These are phyloP conservation scores for Xylona heveae DNA, from an alignment of 495 filamentous ascomycete genomes.

Conservation along the genomic window DNA sequence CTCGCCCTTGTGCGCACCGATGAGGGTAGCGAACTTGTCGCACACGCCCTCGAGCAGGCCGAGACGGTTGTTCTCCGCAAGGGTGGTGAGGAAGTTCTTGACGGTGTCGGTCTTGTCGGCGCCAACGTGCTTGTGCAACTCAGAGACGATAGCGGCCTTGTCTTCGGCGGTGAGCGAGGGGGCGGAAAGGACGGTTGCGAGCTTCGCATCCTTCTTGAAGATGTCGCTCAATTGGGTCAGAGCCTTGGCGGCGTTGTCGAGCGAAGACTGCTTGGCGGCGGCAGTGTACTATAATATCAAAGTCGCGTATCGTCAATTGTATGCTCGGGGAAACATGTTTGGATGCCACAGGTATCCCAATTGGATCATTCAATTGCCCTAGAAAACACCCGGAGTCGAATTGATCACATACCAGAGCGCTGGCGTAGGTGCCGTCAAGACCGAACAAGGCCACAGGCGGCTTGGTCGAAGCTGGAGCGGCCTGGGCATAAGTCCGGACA, in stretches of 20 bases:
- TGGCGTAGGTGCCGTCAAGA: constrained; percentile 93
- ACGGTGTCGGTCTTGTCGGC: constrained; percentile 56
- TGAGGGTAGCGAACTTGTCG: constrained; percentile 70
- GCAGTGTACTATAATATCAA: constrained; percentile 95
- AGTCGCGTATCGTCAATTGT: too few relatives aligned
- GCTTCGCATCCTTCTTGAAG: constrained; percentile 63
- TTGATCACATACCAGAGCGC: constrained; percentile 62
- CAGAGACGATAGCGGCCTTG: constrained; percentile 63
- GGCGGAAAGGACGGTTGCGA: constrained; percentile 48
- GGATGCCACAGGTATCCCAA: constrained; percentile 2
- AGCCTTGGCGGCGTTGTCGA: constrained; percentile 63
- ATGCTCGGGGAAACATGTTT: background rate
- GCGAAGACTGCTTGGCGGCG: constrained; percentile 60
- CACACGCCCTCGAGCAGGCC: constrained; percentile 59
- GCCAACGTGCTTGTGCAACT: constrained; percentile 62
- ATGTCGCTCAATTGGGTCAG: constrained; percentile 46
- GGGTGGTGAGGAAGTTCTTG: constrained; percentile 76
- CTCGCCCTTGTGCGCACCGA: constrained; percentile 79
- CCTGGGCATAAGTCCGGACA: constrained; percentile 70
- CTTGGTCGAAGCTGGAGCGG: constrained; percentile 36
- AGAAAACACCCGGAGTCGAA: constrained; percentile 5
- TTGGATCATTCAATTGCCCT: constrained; percentile 7
- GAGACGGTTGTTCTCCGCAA: constrained; percentile 92
- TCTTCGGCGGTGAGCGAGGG: constrained; percentile 58
- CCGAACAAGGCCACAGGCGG: constrained; percentile 83